Evolutionary conservation across 176 grass and related monocot genomes (phyloP), one percentile per base, ranked within the genome.

Genomic region (Musa schizocarpa): DNA sequence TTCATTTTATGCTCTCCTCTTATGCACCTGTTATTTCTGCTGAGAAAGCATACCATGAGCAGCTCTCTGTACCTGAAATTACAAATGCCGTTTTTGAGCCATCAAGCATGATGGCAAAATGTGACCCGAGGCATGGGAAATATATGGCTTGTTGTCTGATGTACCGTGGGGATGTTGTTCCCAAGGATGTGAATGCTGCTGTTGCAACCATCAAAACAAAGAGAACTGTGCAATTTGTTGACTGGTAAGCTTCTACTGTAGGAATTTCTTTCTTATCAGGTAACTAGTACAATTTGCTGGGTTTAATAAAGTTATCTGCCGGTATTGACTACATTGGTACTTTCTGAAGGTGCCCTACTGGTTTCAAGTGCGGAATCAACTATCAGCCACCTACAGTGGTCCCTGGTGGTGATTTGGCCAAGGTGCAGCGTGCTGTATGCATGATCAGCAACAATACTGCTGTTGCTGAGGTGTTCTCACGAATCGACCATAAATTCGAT

Each of bases 71-170:
- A n/a, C 92, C 92, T 74, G 92, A 96, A 83, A 96, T 96, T 68
- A 96, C 92, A 49, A 96, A 92, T 81, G 89, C 92, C 48, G 92
- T 96, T 13, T 96, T 96, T 78, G 92, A 96, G 78, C 92, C 92
- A 26, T 90, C 92, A 62, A 92, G 89, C 85, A 96, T 96, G 92
- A 96, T 96, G 92, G 92, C 92, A 27, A 96, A 96, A 79, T 96
- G 92, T 76, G 92, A 96, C 85, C 92, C 92, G 52, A 92, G 92
- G 83, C 92, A 96, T 0, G 92, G 92, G 11, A 96, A 96, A 78
- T 96, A 96, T 61, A 96, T 96, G 89, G 92, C 92, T 55, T 96
- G 92, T 80, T 96, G 92, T 77, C 81, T 96, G 73, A 96, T 96
- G 92, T 96, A 96, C 76, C 89, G 92, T 72, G 92, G 92, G 16